These are phyloP conservation scores for Colletotrichum brevisporum DNA, from an alignment of 2,329 filamentous ascomycete genomes.

Conservation along the genomic window DNA sequence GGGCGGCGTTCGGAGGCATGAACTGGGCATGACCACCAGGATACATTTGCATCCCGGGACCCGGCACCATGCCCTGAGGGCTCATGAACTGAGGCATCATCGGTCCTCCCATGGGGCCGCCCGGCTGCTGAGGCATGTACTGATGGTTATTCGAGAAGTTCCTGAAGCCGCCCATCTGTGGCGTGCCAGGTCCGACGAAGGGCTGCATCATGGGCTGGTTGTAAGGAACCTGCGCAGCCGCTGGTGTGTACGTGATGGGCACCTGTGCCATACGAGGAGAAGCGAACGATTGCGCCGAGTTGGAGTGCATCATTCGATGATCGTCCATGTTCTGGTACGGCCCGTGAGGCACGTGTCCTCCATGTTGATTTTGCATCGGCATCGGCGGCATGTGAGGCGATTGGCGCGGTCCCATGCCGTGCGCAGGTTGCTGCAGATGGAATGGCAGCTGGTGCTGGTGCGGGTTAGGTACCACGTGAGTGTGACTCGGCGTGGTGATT, in stretches of 20 bases:
- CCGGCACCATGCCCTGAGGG: constrained; percentile 77
- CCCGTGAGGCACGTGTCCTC: constrained; percentile 73
- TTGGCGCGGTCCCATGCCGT: constrained; percentile 76
- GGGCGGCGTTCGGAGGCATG: constrained; percentile 71
- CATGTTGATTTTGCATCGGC: constrained; percentile 81
- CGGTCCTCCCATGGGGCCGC: constrained; percentile 76
- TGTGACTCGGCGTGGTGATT: constrained; percentile 77
- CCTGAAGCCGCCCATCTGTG: constrained; percentile 76
- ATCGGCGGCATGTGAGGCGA: constrained; percentile 84
- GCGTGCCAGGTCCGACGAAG: constrained; percentile 77
- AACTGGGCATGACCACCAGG: constrained; percentile 74
- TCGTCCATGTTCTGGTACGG: constrained; percentile 83
- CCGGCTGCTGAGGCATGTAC: constrained; percentile 77
- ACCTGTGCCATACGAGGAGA: constrained; percentile 84
- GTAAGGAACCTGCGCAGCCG: constrained; percentile 78
- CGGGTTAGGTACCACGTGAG: constrained; percentile 79
- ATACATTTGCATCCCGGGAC: constrained; percentile 87
- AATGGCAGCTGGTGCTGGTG: constrained; percentile 89
- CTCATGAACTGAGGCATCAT: constrained; percentile 89
- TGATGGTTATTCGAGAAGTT: constrained; percentile 80
- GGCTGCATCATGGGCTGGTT: constrained; percentile 80
- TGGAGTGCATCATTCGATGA: constrained; percentile 90
- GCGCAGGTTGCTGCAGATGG: constrained; percentile 83
- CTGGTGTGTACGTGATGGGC: constrained; percentile 77
- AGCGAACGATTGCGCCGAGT: constrained; percentile 85